These are phyloP conservation scores for Isabelozyma gotoi DNA, from an alignment of 805 yeast genomes.

Conservation along the genomic window DNA sequence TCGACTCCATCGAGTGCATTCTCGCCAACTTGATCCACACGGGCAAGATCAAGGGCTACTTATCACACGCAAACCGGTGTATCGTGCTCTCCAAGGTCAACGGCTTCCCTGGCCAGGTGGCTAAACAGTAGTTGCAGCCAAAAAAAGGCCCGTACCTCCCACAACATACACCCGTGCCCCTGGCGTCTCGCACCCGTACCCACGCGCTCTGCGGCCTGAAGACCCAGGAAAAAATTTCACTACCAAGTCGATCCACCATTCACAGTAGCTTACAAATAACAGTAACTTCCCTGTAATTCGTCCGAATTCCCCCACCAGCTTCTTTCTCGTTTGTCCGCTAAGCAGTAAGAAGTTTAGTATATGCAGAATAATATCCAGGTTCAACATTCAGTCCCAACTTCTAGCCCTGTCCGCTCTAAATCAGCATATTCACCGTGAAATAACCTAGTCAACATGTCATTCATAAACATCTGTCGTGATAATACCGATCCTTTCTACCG, in stretches of 20 bases:
- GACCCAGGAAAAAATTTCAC: background rate
- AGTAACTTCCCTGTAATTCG: background rate
- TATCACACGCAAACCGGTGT: slow-evolving; percentile 73
- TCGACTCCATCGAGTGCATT: slow-evolving; percentile 66
- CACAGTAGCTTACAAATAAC: too few relatives aligned
- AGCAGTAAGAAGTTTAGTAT: background rate
- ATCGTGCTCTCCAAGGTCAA: slow-evolving; percentile 72
- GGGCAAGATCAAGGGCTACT: slow-evolving; percentile 72
- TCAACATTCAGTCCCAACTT: background rate
- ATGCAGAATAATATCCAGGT: background rate
- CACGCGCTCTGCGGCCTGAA: too few relatives aligned
- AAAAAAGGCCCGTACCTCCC: background rate
- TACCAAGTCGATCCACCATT: too few relatives aligned
- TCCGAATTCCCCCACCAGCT: background rate
- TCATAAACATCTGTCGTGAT: slow-evolving; percentile 92
- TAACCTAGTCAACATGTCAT: slow-evolving; percentile 61
- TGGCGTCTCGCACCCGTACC: too few relatives aligned
- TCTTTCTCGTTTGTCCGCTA: background rate
- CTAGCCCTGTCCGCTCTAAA: background rate
- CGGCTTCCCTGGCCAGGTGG: slow-evolving; percentile 61
- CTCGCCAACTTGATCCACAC: slow-evolving; percentile 63
- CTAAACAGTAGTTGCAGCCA: background rate
- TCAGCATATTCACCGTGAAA: background rate
- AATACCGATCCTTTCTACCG: slow-evolving; percentile 98
- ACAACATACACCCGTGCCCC: background rate